These are phyloP conservation scores for Dictyostelium capitatum DNA, from an alignment of 78 protist genomes.

Conservation along the genomic window DNA sequence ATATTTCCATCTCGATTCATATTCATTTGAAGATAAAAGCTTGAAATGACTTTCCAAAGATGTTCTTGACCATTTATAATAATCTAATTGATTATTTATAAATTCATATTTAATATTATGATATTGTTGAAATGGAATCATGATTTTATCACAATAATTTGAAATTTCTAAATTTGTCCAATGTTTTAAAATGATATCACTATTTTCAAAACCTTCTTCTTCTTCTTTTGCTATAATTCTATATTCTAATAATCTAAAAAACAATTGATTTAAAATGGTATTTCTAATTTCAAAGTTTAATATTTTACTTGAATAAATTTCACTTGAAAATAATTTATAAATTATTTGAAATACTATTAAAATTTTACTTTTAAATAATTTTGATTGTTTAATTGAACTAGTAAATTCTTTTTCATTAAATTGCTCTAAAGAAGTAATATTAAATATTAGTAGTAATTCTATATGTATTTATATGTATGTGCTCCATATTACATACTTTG, in stretches of 20 bases:
- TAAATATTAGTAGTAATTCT: neutral
- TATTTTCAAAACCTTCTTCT: neutral
- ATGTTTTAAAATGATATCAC: slow-evolving; percentile 11
- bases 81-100: neutral
- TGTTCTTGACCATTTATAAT: slow-evolving; percentile 6
- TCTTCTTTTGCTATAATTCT: neutral
- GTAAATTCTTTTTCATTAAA: neutral
- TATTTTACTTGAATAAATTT: neutral
- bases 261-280: neutral
- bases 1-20: slow-evolving; percentile 6
- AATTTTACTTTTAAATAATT: neutral
- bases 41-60: neutral
- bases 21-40: neutral
- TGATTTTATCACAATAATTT: neutral
- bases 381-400: neutral
- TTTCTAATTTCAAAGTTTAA: slow-evolving; percentile 11
- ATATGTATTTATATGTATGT: too few species aligned
- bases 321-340: neutral
- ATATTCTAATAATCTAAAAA: slow-evolving; percentile 12
- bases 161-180: slow-evolving; percentile 21
- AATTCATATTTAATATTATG: neutral
- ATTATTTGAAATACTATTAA: neutral
- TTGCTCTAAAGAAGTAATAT: neutral
- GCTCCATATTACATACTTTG: too few species aligned
- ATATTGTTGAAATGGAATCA: neutral